Evolutionary conservation across 2,329 filamentous ascomycete species (phyloP).

Genomic region (Cadophora sp.): DNA sequence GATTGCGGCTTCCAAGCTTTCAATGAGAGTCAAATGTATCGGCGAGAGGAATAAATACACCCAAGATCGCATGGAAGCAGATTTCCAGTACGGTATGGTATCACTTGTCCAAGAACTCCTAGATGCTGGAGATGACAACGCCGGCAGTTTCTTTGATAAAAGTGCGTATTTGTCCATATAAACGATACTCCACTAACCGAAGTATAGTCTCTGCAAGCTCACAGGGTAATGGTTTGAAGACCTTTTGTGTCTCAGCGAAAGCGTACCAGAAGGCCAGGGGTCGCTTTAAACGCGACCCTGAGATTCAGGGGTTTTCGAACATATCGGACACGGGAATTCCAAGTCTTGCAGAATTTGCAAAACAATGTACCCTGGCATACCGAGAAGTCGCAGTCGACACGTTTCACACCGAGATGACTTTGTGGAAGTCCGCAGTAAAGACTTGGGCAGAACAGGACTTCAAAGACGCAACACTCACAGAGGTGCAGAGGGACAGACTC

Average conservation of each 20-base stretch:
- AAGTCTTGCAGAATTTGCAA: background rate
- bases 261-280: background rate
- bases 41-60: background rate
- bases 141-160: too few relatives aligned
- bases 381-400: background rate
- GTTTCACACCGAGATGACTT: background rate
- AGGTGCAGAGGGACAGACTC: too few relatives aligned
- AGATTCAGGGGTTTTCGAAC: background rate
- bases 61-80: too few relatives aligned
- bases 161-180: too few relatives aligned
- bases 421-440: background rate
- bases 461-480: too few relatives aligned
- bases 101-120: too few relatives aligned
- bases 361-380: background rate
- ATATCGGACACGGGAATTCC: background rate
- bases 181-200: too few relatives aligned
- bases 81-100: too few relatives aligned
- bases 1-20: too few relatives aligned
- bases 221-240: background rate
- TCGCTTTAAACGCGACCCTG: background rate
- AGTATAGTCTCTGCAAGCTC: too few relatives aligned
- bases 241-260: conserved; percentile 9
- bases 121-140: too few relatives aligned
- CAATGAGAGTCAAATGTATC: background rate
- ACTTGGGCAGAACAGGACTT: too few relatives aligned